Conservation (phyloP, 2,329 filamentous ascomycete species). For the Fusarium penzigii region DNA sequence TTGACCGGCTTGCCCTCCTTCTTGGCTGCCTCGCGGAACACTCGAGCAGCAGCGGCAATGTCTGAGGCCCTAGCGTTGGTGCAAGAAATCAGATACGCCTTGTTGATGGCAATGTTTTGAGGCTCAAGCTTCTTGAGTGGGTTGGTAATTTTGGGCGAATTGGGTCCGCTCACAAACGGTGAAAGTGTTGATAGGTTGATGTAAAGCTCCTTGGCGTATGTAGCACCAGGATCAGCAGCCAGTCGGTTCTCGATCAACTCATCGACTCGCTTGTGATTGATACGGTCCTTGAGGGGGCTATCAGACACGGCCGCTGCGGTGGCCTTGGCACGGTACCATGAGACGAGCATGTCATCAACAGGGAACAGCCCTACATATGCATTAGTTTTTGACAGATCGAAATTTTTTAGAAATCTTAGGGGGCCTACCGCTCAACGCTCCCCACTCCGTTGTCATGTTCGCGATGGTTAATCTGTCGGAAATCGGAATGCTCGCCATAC, state of each 20-base stretch:
- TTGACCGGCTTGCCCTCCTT: conserved; percentile 62
- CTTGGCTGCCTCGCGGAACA: conserved; percentile 78
- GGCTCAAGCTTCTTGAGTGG: conserved; percentile 72
- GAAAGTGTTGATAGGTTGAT: conserved; percentile 81
- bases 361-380: conserved; percentile 60
- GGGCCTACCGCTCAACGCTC: conserved; percentile 54
- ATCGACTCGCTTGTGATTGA: conserved; percentile 74
- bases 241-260: conserved; percentile 68
- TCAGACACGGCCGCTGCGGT: conserved; percentile 66
- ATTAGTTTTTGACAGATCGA: background rate
- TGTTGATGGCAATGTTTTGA: conserved; percentile 76
- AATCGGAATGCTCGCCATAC: conserved; percentile 66
- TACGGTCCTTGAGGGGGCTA: conserved; percentile 52
- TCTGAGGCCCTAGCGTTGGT: conserved; percentile 85
- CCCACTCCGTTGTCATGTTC: conserved; percentile 86
- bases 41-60: conserved; percentile 72
- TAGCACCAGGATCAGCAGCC: conserved; percentile 71
- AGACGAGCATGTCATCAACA: conserved; percentile 69
- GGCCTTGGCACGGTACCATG: conserved; percentile 78
- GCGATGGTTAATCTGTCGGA: conserved; percentile 73
- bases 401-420: background rate
- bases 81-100: conserved; percentile 86
- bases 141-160: conserved; percentile 85
- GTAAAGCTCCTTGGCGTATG: conserved; percentile 81
- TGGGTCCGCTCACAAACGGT: conserved; percentile 83